Conservation (phyloP, 108 stramenopile genomes). For the Seminavis robusta region DNA sequence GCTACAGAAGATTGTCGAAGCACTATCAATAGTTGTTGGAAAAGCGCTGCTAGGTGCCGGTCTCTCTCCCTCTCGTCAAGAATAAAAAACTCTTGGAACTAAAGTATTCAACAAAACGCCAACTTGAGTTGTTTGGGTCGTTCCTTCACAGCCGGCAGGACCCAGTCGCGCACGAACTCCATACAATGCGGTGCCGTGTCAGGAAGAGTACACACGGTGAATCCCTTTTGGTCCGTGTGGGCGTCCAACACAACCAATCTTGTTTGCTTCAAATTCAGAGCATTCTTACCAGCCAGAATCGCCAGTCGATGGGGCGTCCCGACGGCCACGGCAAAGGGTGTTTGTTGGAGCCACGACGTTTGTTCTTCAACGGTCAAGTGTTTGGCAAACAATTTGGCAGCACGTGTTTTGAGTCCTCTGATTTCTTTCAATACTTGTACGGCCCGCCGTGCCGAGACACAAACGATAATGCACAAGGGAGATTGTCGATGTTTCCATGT, state of each 20-base stretch:
- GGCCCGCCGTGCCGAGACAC: constrained; percentile 74
- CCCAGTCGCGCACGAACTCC: constrained; percentile 55
- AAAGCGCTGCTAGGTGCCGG: no score
- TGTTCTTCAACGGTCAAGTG: constrained; percentile 69
- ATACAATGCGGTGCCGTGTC: constrained; percentile 72
- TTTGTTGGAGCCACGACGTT: constrained; percentile 30
- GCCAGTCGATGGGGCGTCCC: constrained; percentile 79
- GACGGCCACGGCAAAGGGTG: constrained; percentile 60
- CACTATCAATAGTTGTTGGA: no score
- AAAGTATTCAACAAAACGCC: no score
- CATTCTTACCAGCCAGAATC: constrained; percentile 19
- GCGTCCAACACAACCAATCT: constrained; percentile 59
- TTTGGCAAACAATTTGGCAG: constrained; percentile 83
- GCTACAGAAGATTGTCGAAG: no score
- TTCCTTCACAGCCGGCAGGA: constrained; percentile 51
- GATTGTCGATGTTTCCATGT: constrained; percentile 50
- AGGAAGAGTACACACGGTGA: constrained; percentile 77
- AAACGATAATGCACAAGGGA: constrained; percentile 65
- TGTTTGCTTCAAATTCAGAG: constrained; percentile 56
- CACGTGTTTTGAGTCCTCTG: constrained; percentile 51
- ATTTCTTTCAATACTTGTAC: constrained; percentile 72
- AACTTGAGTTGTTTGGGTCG: constrained; percentile 48
- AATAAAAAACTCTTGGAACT: no score
- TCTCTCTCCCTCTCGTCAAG: no score
- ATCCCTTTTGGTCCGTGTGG: constrained; percentile 57